These are phyloP conservation scores for Letharia columbiana DNA, from an alignment of 495 filamentous ascomycete species.

Conservation along the genomic window DNA sequence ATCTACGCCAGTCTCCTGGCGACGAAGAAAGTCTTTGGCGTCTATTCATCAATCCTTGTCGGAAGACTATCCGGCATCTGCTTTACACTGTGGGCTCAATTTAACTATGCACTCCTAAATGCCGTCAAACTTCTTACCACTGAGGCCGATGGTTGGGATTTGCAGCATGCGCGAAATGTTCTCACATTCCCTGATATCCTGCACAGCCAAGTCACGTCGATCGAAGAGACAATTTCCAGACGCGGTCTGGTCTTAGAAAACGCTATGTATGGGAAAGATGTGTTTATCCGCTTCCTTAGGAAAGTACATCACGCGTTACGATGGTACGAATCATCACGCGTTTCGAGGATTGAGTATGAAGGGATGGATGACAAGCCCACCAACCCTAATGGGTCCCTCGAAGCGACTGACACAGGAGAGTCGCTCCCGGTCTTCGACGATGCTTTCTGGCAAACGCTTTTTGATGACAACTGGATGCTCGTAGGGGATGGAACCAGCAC, in stretches of 20 bases:
- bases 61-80: background rate
- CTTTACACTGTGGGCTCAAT: background rate
- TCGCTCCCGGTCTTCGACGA: background rate
- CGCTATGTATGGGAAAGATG: background rate
- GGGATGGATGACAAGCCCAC: background rate
- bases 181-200: background rate
- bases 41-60: background rate
- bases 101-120: background rate
- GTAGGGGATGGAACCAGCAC: background rate
- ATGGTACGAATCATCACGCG: background rate
- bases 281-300: background rate
- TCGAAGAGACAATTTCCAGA: background rate
- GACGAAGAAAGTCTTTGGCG: background rate
- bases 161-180: background rate
- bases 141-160: background rate
- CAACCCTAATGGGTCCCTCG: background rate
- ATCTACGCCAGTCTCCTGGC: background rate
- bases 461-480: constrained; percentile 1
- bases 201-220: background rate
- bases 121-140: background rate
- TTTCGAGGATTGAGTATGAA: background rate
- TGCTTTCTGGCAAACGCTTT: background rate
- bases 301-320: background rate
- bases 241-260: background rate
- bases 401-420: background rate